Percentiles rank a stretch among this genome's conserved stretches.
These are phyloP conservation scores for Halenospora varia DNA, from an alignment of 495 filamentous ascomycete species.

Conservation along the genomic window DNA sequence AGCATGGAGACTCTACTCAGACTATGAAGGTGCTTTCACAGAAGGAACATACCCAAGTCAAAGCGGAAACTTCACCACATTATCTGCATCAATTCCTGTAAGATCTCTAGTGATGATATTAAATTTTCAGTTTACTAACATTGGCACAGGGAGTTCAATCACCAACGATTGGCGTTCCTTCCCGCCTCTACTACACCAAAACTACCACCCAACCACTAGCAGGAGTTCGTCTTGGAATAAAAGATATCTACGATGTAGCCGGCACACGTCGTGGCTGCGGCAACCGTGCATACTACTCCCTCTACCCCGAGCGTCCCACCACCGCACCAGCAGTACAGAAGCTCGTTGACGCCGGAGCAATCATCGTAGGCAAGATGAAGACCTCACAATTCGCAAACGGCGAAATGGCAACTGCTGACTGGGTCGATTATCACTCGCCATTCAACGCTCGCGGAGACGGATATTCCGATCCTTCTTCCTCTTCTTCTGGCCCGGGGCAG, in stretches of 20 bases:
- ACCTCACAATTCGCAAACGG: slow-evolving; percentile 55
- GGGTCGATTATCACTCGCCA: slow-evolving; percentile 40
- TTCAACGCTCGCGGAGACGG: slow-evolving; percentile 56
- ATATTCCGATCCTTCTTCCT: slow-evolving; percentile 40
- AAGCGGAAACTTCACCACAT: not conserved
- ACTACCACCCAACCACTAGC: slow-evolving; percentile 37
- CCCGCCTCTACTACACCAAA: slow-evolving; percentile 44
- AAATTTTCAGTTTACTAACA: not conserved
- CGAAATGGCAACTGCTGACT: slow-evolving; percentile 23
- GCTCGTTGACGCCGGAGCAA: slow-evolving; percentile 51
- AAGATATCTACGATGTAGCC: slow-evolving; percentile 54
- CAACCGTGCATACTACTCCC: slow-evolving; percentile 47
- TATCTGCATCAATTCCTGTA: not conserved
- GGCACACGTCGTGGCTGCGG: slow-evolving; percentile 48
- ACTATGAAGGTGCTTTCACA: slow-evolving; percentile 40
- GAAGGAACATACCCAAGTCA: slow-evolving; percentile 19
- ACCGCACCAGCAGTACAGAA: slow-evolving; percentile 45
- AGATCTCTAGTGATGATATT: not conserved
- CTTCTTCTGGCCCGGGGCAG: slow-evolving; percentile 40
- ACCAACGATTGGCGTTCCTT: slow-evolving; percentile 40
- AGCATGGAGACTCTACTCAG: slow-evolving; percentile 42
- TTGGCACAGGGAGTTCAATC: not conserved
- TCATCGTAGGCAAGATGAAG: slow-evolving; percentile 55
- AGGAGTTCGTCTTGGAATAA: slow-evolving; percentile 50
- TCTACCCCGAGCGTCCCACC: slow-evolving; percentile 39